Conservation (phyloP, 2,329 filamentous ascomycete genomes). For the Aspergillus neoniger region DNA sequence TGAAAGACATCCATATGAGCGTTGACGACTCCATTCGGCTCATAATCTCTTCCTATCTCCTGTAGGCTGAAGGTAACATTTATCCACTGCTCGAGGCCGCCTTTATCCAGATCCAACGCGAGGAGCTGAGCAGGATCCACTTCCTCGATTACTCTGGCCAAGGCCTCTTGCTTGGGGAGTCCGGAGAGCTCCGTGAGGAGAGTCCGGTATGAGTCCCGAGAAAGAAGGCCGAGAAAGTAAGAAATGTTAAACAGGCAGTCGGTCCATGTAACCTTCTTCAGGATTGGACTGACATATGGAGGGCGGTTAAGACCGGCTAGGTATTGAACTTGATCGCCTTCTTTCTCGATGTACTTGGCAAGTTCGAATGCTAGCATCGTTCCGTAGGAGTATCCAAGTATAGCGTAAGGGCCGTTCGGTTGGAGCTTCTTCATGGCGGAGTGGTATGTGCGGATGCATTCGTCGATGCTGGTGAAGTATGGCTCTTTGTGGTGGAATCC, state of each 20-base stretch:
- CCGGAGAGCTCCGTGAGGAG: slow-evolving; percentile 23
- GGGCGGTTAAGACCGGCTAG: slow-evolving; percentile 52
- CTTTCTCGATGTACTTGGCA: slow-evolving; percentile 47
- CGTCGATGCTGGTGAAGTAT: slow-evolving; percentile 41
- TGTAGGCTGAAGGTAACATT: slow-evolving; percentile 40
- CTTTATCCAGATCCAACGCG: slow-evolving; percentile 23
- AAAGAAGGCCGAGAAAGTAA: slow-evolving; percentile 45
- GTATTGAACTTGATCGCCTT: slow-evolving; percentile 45
- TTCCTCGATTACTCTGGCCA: slow-evolving; percentile 10
- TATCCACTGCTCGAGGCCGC: slow-evolving; percentile 33
- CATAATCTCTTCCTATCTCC: slow-evolving; percentile 45
- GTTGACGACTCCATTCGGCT: slow-evolving; percentile 42
- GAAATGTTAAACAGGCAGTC: slow-evolving; percentile 44
- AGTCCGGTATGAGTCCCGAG: background rate
- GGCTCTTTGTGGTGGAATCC: slow-evolving; percentile 33
- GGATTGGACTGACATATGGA: slow-evolving; percentile 50
- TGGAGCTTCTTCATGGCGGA: slow-evolving; percentile 46
- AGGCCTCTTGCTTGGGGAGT: slow-evolving; percentile 13
- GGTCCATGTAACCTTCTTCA: slow-evolving; percentile 45
- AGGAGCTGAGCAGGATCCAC: slow-evolving; percentile 13
- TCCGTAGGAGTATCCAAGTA: slow-evolving; percentile 56
- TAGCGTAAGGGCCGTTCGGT: slow-evolving; percentile 53
- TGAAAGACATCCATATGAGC: slow-evolving; percentile 45
- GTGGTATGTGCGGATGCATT: slow-evolving; percentile 46
- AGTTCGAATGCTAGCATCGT: slow-evolving; percentile 54